These are phyloP conservation scores for Erigeron philadelphicus DNA, from an alignment of 140 eudicot species.

Conservation along the genomic window DNA sequence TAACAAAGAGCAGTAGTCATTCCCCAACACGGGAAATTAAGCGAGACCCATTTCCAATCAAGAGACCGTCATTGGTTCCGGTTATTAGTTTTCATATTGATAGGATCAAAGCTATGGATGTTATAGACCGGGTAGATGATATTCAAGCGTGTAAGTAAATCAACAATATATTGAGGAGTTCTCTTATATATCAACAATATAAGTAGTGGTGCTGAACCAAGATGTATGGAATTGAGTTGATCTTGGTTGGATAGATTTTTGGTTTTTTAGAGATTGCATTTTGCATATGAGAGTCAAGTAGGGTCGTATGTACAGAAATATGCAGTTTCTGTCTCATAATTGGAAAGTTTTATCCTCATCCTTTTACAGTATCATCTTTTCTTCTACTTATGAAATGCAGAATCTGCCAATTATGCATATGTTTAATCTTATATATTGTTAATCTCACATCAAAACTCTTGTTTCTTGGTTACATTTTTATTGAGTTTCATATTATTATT, in stretches of 20 bases:
- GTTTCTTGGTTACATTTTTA: not conserved
- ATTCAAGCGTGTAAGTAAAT: conserved; percentile 29
- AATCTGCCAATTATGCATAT: not conserved
- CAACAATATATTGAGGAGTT: not conserved
- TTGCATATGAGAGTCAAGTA: conserved; percentile 28
- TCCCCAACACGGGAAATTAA: conserved; percentile 61
- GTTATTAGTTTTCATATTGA: conserved; percentile 61
- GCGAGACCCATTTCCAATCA: conserved; percentile 62
- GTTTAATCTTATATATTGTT: not conserved
- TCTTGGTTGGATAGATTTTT: conserved; percentile 25
- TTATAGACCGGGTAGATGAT: conserved; percentile 75
- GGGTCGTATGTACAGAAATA: conserved; percentile 29
- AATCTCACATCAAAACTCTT: not conserved
- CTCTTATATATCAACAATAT: not conserved
- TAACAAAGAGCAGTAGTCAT: conserved; percentile 86
- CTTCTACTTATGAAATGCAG: not conserved
- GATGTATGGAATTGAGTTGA: conserved; percentile 6
- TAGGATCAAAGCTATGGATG: conserved; percentile 76
- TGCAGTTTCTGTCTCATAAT: conserved; percentile 24
- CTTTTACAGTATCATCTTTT: not conserved
- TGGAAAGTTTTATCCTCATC: conserved; percentile 23
- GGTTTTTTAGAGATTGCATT: conserved; percentile 25
- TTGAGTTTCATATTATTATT: too few relatives aligned
- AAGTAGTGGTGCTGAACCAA: not conserved
- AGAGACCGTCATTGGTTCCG: conserved; percentile 83